These are phyloP conservation scores for Lithocarpus polystachyus DNA, from an alignment of 306 rosid genomes.

Conservation along the genomic window DNA sequence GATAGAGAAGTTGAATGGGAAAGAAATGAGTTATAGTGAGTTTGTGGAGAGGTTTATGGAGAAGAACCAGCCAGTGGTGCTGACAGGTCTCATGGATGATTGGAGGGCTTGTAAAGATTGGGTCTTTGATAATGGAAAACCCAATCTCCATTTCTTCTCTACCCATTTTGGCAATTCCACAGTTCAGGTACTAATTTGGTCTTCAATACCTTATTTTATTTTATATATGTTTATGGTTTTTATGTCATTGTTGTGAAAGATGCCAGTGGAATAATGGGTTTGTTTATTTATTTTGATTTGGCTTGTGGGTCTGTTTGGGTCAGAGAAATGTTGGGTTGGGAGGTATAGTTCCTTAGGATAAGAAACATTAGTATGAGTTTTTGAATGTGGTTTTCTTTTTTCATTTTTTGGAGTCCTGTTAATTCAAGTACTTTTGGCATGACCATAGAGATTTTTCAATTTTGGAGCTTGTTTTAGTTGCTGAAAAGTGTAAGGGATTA, in stretches of 20 bases:
- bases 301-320: background rate
- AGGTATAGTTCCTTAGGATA: too few relatives aligned
- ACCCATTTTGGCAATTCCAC: conserved; percentile 62
- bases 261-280: background rate
- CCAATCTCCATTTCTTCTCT: conserved; percentile 64
- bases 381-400: background rate
- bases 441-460: background rate
- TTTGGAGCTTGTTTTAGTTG: background rate
- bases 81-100: conserved; percentile 69
- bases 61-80: conserved; percentile 71
- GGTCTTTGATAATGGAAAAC: conserved; percentile 49
- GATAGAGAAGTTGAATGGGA: conserved; percentile 74
- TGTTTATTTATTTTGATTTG: background rate
- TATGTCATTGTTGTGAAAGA: background rate
- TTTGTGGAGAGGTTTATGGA: conserved; percentile 64
- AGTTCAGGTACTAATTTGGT: conserved; percentile 59
- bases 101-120: conserved; percentile 85
- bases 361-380: background rate
- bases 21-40: conserved; percentile 55
- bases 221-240: background rate
- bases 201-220: background rate
- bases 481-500: background rate
- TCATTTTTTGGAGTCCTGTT: background rate
- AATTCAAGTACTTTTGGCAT: background rate
- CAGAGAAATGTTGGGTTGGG: too few relatives aligned